Evolutionary conservation across 805 yeast species (phyloP).

Genomic region (Saccharomycopsis babjevae): DNA sequence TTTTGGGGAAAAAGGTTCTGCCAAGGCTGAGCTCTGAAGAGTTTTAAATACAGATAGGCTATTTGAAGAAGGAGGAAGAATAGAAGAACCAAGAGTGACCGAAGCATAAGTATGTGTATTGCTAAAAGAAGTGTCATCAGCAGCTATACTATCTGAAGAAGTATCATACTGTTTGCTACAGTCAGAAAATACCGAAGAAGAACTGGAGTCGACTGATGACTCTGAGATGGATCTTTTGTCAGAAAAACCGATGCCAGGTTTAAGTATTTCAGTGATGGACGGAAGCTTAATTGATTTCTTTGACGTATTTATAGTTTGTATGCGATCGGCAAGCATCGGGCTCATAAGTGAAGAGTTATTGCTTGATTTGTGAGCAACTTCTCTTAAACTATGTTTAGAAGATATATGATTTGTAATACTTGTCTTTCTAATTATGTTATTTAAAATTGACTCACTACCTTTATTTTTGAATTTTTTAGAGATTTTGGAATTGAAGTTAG

Average conservation of each 20-base stretch:
- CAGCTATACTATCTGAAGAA: constrained; percentile 5
- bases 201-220: constrained; percentile 14
- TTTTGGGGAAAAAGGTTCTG: neutral
- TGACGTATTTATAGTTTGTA: neutral
- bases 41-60: neutral
- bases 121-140: constrained; percentile 3
- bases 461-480: constrained; percentile 21
- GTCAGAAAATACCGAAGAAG: constrained; percentile 12
- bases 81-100: neutral
- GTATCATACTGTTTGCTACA: neutral
- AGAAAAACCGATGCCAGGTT: neutral
- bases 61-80: constrained; percentile 8
- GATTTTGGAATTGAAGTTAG: constrained; percentile 25
- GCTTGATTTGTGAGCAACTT: neutral
- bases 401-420: constrained; percentile 10
- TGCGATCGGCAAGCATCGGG: constrained; percentile 8
- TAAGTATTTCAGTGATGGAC: constrained; percentile 14
- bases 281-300: constrained; percentile 10
- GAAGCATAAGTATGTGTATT: neutral
- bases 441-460: constrained; percentile 19
- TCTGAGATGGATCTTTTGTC: constrained; percentile 12
- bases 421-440: constrained; percentile 10
- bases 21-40: neutral
- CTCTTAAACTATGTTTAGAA: neutral
- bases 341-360: neutral